A percentile compares a stretch with the other conserved stretches of the same genome.
phyloP scores from a whole-genome alignment of 768 basidiomycete species.

The Termitomyces sp. region DNA sequence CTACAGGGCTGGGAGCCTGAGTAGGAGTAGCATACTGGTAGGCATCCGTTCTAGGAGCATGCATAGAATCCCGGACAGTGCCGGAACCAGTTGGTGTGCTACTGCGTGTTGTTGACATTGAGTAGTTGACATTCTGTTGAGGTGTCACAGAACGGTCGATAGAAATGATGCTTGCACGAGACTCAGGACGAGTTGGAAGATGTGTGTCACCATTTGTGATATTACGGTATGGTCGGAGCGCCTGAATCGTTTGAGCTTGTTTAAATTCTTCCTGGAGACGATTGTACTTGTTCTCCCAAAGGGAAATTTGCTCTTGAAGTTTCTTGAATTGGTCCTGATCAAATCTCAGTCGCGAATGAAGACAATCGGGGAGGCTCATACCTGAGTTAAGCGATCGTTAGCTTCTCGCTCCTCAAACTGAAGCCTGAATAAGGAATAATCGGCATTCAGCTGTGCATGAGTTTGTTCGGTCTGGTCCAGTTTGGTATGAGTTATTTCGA shows the following conservation, averaged over 20 bases:
- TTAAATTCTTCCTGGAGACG: slow-evolving; percentile 57
- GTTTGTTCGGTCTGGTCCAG: slow-evolving; percentile 66
- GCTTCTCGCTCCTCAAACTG: slow-evolving; percentile 77
- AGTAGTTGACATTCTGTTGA: slow-evolving; percentile 31
- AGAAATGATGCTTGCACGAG: slow-evolving; percentile 64
- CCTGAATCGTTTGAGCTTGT: slow-evolving; percentile 32
- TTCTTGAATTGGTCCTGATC: slow-evolving; percentile 66
- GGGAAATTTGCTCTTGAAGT: slow-evolving; percentile 59
- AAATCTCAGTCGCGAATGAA: not conserved
- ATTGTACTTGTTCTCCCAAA: slow-evolving; percentile 55
- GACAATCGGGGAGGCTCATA: slow-evolving; percentile 22
- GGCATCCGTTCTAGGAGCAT: slow-evolving; percentile 32
- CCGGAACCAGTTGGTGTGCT: slow-evolving; percentile 39
- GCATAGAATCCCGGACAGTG: slow-evolving; percentile 71
- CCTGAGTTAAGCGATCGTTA: slow-evolving; percentile 63
- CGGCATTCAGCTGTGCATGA: slow-evolving; percentile 62
- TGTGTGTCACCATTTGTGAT: slow-evolving; percentile 38
- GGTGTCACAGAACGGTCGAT: slow-evolving; percentile 48
- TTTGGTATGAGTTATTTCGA: slow-evolving; percentile 54
- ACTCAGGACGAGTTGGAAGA: slow-evolving; percentile 62
- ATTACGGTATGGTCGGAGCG: slow-evolving; percentile 32
- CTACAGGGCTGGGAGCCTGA: slow-evolving; percentile 22
- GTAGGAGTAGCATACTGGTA: slow-evolving; percentile 20
- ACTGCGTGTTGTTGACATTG: slow-evolving; percentile 32
- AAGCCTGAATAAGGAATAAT: slow-evolving; percentile 59